phyloP scores from a whole-genome alignment of 2,329 filamentous ascomycete species.

The Ophiocordyceps camponoti-leonardi region DNA sequence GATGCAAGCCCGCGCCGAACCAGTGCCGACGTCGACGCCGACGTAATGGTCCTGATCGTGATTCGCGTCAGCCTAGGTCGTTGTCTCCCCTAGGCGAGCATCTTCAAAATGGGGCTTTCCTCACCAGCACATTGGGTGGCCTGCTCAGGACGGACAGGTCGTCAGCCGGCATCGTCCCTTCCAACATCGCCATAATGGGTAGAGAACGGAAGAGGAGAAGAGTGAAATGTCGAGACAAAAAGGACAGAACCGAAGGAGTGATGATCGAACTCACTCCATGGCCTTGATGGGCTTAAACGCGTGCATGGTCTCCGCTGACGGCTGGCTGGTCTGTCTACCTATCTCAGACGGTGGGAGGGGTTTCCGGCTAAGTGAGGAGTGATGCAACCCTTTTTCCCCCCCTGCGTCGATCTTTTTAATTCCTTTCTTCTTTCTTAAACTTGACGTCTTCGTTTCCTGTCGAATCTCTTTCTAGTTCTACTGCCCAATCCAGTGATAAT shows the following conservation, averaged over 20 bases:
- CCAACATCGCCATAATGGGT: slow-evolving; percentile 2
- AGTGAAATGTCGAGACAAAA: neutral
- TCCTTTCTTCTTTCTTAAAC: neutral
- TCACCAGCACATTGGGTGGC: slow-evolving; percentile 16
- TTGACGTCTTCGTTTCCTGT: neutral
- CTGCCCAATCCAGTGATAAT: no score
- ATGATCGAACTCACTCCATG: slow-evolving; percentile 17
- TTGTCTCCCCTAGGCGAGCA: neutral
- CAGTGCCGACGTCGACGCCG: slow-evolving; percentile 91
- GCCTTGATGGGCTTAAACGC: slow-evolving; percentile 16
- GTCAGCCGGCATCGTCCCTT: slow-evolving; percentile 7
- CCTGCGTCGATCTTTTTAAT: neutral
- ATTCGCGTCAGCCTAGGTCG: neutral
- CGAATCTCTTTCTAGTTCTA: no score
- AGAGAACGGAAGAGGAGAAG: slow-evolving; percentile 1
- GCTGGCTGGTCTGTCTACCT: neutral
- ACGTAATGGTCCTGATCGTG: slow-evolving; percentile 41
- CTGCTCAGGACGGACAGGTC: slow-evolving; percentile 11
- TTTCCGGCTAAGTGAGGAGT: neutral
- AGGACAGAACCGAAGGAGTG: slow-evolving; percentile 1
- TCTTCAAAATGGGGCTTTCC: neutral
- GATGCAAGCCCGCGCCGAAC: slow-evolving; percentile 87
- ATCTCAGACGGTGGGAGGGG: neutral
- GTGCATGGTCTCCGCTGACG: neutral
- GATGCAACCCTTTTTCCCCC: neutral